These are phyloP conservation scores for Mycena metata DNA, from an alignment of 768 basidiomycete species.

Conservation along the genomic window DNA sequence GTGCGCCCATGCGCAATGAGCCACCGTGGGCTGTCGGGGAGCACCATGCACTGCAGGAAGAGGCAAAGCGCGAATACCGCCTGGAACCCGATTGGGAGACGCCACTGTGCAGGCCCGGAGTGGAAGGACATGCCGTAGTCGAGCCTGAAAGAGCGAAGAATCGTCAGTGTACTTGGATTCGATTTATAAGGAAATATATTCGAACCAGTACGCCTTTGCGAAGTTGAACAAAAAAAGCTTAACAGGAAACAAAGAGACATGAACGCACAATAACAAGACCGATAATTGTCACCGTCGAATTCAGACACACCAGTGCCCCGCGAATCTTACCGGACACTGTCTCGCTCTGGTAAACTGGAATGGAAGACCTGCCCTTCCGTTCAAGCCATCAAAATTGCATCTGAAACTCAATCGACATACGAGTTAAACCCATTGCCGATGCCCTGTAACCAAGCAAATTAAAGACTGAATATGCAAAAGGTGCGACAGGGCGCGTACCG, in stretches of 20 bases:
- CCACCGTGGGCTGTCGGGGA: conserved; percentile 58
- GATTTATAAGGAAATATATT: not conserved
- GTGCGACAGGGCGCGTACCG: conserved; percentile 44
- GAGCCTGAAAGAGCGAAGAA: conserved; percentile 44
- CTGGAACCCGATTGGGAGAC: conserved; percentile 52
- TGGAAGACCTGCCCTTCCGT: conserved; percentile 44
- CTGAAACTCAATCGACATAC: conserved; percentile 7
- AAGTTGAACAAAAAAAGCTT: not conserved
- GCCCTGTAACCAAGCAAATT: conserved; percentile 37
- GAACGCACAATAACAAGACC: conserved; percentile 54
- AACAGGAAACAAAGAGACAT: not conserved
- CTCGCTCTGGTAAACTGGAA: conserved; percentile 57
- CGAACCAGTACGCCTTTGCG: conserved; percentile 19
- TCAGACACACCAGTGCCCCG: conserved; percentile 52
- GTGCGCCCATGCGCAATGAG: conserved; percentile 53
- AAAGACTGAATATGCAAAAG: not conserved
- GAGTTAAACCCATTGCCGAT: conserved; percentile 56
- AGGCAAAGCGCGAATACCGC: conserved; percentile 54
- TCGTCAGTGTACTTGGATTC: not conserved
- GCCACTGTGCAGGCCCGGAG: conserved; percentile 46
- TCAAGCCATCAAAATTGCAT: not conserved
- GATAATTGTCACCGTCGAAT: conserved; percentile 55
- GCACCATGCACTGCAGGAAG: conserved; percentile 50
- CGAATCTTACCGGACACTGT: conserved; percentile 53
- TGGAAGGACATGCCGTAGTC: conserved; percentile 58